phyloP scores from a whole-genome alignment of 495 filamentous ascomycete species.

The Talaromyces ruber region DNA sequence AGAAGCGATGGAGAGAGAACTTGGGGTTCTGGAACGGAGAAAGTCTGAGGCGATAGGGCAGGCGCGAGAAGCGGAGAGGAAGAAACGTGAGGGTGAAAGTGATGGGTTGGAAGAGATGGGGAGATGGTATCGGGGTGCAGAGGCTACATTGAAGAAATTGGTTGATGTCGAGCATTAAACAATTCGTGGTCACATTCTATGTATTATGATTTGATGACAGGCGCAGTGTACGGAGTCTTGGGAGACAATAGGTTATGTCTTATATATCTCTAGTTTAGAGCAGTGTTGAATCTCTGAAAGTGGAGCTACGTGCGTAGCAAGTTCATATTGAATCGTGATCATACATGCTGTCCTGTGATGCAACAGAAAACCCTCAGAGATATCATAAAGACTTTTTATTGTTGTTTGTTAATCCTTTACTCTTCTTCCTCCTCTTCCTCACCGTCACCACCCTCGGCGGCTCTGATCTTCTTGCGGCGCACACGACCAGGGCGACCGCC shows the following conservation, averaged over 20 bases:
- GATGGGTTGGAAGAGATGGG: conserved; percentile 79
- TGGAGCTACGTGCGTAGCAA: conserved; percentile 8
- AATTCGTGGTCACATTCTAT: background rate
- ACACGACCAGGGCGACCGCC: conserved; percentile 94
- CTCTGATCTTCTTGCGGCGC: conserved; percentile 97
- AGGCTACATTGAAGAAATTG: conserved; percentile 58
- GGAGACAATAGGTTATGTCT: conserved; percentile 13
- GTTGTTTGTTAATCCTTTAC: conserved; percentile 45
- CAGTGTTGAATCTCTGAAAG: conserved; percentile 3
- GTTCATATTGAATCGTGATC: conserved; percentile 30
- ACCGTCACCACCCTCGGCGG: conserved; percentile 82
- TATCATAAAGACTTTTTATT: conserved; percentile 13
- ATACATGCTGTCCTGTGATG: conserved; percentile 37
- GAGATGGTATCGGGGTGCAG: conserved; percentile 70
- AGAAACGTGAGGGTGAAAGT: conserved; percentile 64
- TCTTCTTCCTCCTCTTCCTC: conserved; percentile 88
- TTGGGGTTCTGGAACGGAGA: conserved; percentile 61
- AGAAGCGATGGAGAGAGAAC: conserved; percentile 62
- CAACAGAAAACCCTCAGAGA: conserved; percentile 19
- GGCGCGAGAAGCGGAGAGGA: conserved; percentile 71
- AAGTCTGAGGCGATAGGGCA: conserved; percentile 57
- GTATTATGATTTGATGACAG: conserved; percentile 13
- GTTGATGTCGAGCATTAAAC: conserved; percentile 41
- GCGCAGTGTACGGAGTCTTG: conserved; percentile 7
- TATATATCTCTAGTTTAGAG: background rate